Conservation (phyloP, 768 basidiomycete genomes). For the Podaxis rugospora region DNA sequence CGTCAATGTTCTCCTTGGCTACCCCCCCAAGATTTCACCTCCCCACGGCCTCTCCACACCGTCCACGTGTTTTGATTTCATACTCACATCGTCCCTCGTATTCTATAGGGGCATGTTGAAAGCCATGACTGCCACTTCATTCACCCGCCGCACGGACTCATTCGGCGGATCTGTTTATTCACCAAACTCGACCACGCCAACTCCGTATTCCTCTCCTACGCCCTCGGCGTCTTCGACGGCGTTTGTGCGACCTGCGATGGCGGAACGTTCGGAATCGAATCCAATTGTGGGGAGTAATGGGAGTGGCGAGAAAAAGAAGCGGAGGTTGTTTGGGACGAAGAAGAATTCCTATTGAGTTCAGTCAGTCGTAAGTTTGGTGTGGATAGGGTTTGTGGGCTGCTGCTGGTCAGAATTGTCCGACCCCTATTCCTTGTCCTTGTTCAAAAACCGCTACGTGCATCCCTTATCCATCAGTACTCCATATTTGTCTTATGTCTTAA, state of each 20-base stretch:
- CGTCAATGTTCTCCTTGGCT: conserved; percentile 11
- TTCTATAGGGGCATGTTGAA: conserved; percentile 47
- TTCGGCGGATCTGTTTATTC: not conserved
- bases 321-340: not conserved
- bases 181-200: not conserved
- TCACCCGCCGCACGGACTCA: conserved; percentile 6
- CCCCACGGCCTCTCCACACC: not conserved
- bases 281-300: conserved; percentile 19
- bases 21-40: not conserved
- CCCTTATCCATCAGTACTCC: too few species aligned
- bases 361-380: not conserved
- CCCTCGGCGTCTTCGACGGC: not conserved
- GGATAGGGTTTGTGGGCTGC: not conserved
- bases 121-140: conserved; percentile 6
- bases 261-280: conserved; percentile 20
- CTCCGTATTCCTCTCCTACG: not conserved
- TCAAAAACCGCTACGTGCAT: too few species aligned
- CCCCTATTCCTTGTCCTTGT: not conserved
- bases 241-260: conserved; percentile 10
- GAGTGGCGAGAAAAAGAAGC: conserved; percentile 24
- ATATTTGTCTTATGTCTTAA: too few species aligned
- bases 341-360: not conserved
- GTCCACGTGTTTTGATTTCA: not conserved
- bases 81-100: not conserved
- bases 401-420: not conserved